phyloP scores from a whole-genome alignment of 306 rosid genomes.

The Citrullus mucosospermus region DNA sequence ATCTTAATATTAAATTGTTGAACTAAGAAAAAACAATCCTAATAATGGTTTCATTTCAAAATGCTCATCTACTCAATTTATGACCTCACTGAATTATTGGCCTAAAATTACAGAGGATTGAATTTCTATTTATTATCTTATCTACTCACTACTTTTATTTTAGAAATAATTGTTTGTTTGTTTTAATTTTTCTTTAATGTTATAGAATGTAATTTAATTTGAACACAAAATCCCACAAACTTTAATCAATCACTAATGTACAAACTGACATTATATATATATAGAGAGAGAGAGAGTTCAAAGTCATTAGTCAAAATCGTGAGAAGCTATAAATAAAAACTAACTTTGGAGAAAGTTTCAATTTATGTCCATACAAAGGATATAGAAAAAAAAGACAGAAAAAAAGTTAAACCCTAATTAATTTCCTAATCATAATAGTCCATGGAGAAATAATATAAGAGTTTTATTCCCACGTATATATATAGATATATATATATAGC shows the following conservation, averaged over 20 bases:
- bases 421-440: neutral
- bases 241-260: no score
- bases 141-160: neutral
- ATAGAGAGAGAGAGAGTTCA: no score
- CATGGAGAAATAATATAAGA: neutral
- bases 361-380: no score
- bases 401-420: neutral
- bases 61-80: neutral
- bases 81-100: neutral
- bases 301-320: no score
- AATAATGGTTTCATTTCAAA: neutral
- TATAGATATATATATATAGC: neutral
- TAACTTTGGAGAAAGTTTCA: no score
- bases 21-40: no score
- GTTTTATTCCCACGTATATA: neutral
- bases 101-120: neutral
- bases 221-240: no score
- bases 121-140: neutral
- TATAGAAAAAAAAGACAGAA: no score
- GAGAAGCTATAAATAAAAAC: no score
- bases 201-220: neutral
- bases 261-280: no score
- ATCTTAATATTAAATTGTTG: neutral
- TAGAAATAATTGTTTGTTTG: neutral
- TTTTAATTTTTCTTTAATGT: neutral